Evolutionary conservation across 2,329 filamentous ascomycete species (phyloP).

Genomic region (Fusarium multiceps): DNA sequence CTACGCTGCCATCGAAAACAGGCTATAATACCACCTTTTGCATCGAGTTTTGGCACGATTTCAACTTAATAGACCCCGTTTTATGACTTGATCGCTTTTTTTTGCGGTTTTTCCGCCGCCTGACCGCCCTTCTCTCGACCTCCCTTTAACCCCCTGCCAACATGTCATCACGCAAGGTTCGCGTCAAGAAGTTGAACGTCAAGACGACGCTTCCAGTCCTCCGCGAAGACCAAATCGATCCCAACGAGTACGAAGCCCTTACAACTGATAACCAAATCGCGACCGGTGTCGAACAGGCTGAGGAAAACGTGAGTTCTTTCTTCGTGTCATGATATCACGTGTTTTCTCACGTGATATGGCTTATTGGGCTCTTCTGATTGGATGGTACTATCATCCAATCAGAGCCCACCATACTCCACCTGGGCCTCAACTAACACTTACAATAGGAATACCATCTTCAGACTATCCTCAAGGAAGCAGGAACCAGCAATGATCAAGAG

Average conservation of each 20-base stretch:
- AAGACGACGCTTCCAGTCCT: slow-evolving; percentile 90
- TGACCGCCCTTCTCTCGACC: slow-evolving; percentile 53
- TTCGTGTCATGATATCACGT: slow-evolving; percentile 60
- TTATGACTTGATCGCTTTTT: slow-evolving; percentile 74
- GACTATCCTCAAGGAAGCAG: slow-evolving; percentile 73
- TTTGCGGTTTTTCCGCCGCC: slow-evolving; percentile 68
- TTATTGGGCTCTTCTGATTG: slow-evolving; percentile 3
- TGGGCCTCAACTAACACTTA: slow-evolving; percentile 43
- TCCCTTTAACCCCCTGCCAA: slow-evolving; percentile 56
- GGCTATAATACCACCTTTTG: slow-evolving; percentile 60
- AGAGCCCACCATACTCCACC: neutral
- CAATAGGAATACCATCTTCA: slow-evolving; percentile 93
- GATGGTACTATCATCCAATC: slow-evolving; percentile 30
- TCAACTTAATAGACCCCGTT: slow-evolving; percentile 65
- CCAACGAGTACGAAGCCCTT: slow-evolving; percentile 85
- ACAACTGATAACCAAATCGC: slow-evolving; percentile 87
- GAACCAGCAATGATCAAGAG: slow-evolving; percentile 67
- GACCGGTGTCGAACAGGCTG: slow-evolving; percentile 95
- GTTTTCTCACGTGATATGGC: slow-evolving; percentile 57
- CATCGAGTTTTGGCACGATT: slow-evolving; percentile 63
- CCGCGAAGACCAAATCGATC: slow-evolving; percentile 90
- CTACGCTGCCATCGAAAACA: slow-evolving; percentile 66
- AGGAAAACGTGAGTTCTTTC: slow-evolving; percentile 87
- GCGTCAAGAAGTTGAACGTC: slow-evolving; percentile 90
- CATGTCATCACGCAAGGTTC: slow-evolving; percentile 76